Base-by-base conservation (phyloP, 2,329 filamentous ascomycete genomes). In the Colletotrichum paranaense region DNA sequence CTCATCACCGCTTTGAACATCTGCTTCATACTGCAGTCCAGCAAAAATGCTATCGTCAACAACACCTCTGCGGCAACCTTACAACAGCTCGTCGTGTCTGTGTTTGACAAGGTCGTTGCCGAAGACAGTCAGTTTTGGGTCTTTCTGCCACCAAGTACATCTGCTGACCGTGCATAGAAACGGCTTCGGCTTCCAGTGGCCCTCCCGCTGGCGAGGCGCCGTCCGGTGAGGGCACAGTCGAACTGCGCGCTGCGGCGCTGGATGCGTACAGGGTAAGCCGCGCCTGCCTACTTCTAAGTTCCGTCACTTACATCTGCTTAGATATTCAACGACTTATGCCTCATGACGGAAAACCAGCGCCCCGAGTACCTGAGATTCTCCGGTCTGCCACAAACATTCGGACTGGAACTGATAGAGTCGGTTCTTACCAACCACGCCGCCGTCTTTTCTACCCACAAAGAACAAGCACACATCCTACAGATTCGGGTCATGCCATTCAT, bases 11-110 rank as follows among this genome's bases (percentile, higher is more conserved):
- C 94, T 0, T 84, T 99, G 76, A 95, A 97, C 80, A 94, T 98
- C 80, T 98, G 97, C 84, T 97, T 97, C 74, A 93, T 94, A 63
- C 84, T 99, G 62, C 95, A 98, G 83, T 93, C 91, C 69, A 97
- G 94, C 82, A 98, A 98, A 84, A 97, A 95, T 84, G 91, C 92
- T 30, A 95, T 97, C 64, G 95, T 99, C 77, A 97, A 96, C 80
- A 97, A 97, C 78, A 98, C 97, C 1, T 97, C 97, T 11, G 95
- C 96, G 30, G 97, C 97, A n/a, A 98, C 97, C 2, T 86, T 99
- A 67, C 96, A 98, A 82, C 97, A 98, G 82, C 89, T 99, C 16
- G 92, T 98, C 8, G 94, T 97, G 38, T 93, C 94, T 0, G 93
- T 98, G 0, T 98, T 98, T 82, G 97, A 98, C 81, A 97, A 97